Evolutionary conservation across 352 stramenopile genomes (phyloP).

Genomic region (Plasmopara viticola): DNA sequence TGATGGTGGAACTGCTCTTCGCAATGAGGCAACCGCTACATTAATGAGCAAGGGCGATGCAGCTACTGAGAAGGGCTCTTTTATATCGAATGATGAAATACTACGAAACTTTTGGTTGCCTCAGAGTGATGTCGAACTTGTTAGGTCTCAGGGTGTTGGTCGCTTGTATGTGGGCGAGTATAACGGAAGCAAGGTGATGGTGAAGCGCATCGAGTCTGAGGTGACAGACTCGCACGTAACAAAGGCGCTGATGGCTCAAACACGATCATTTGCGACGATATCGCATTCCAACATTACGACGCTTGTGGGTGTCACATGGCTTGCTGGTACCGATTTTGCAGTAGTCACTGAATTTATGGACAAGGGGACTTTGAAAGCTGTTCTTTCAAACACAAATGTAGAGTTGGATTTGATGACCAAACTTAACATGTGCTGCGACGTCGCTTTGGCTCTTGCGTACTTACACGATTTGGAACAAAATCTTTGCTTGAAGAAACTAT

Average conservation of each 20-base stretch:
- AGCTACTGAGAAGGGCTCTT: conserved; percentile 36
- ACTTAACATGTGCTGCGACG: conserved; percentile 58
- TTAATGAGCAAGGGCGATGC: conserved; percentile 45
- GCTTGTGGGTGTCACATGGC: conserved; percentile 59
- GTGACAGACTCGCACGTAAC: conserved; percentile 48
- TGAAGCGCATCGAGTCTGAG: conserved; percentile 71
- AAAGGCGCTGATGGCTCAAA: conserved; percentile 58
- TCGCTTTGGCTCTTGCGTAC: conserved; percentile 55
- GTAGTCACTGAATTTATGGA: conserved; percentile 73
- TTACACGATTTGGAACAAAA: conserved; percentile 49
- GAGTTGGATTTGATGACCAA: conserved; percentile 50
- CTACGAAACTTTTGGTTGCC: conserved; percentile 45
- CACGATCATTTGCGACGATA: conserved; percentile 38
- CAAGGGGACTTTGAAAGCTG: conserved; percentile 52
- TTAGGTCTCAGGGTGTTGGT: conserved; percentile 42
- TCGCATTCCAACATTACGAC: conserved; percentile 62
- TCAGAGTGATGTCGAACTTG: conserved; percentile 47
- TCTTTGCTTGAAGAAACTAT: conserved; percentile 41
- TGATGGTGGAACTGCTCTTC: conserved; percentile 16
- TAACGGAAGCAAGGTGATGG: conserved; percentile 42
- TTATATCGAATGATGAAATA: conserved; percentile 67
- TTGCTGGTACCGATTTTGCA: conserved; percentile 71
- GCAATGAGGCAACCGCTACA: conserved; percentile 31
- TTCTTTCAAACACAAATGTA: conserved; percentile 49
- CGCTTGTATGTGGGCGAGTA: conserved; percentile 61